These are phyloP conservation scores for Chaetoscypha palmicola DNA, from an alignment of 2,329 filamentous ascomycete genomes.

Conservation along the genomic window DNA sequence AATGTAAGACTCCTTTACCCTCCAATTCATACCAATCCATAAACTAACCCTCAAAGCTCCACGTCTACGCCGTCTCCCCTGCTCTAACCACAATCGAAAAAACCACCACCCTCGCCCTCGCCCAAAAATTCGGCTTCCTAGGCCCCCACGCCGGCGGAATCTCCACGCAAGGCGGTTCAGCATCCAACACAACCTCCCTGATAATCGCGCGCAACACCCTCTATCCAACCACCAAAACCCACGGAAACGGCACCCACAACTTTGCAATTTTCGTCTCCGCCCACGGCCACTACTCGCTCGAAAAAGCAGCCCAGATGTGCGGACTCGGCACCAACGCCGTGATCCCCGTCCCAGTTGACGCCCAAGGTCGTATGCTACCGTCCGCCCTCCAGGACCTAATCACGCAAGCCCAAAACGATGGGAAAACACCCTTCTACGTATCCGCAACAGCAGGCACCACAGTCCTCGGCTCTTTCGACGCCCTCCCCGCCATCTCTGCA, in stretches of 20 bases:
- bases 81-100: constrained; percentile 86
- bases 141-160: constrained; percentile 63
- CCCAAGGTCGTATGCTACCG: constrained; percentile 63
- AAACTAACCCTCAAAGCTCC: constrained; percentile 50
- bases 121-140: constrained; percentile 67
- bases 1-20: constrained; percentile 49
- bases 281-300: constrained; percentile 90
- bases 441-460: constrained; percentile 95
- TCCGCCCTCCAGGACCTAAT: constrained; percentile 58
- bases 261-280: constrained; percentile 84
- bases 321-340: constrained; percentile 75
- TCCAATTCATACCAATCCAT: too few relatives aligned
- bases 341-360: constrained; percentile 67
- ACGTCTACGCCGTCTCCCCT: constrained; percentile 91
- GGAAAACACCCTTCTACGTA: constrained; percentile 84
- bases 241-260: constrained; percentile 56
- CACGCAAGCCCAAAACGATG: constrained; percentile 51
- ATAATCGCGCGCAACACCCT: constrained; percentile 82
- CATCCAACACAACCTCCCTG: constrained; percentile 78
- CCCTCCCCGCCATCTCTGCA: constrained; percentile 60
- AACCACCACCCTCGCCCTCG: constrained; percentile 64
- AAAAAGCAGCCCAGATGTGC: constrained; percentile 88
- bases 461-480: constrained; percentile 83
- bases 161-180: constrained; percentile 69
- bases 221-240: constrained; percentile 68